Evolutionary conservation across 306 rosid genomes (phyloP).

Genomic region (Bauhinia variegata): DNA sequence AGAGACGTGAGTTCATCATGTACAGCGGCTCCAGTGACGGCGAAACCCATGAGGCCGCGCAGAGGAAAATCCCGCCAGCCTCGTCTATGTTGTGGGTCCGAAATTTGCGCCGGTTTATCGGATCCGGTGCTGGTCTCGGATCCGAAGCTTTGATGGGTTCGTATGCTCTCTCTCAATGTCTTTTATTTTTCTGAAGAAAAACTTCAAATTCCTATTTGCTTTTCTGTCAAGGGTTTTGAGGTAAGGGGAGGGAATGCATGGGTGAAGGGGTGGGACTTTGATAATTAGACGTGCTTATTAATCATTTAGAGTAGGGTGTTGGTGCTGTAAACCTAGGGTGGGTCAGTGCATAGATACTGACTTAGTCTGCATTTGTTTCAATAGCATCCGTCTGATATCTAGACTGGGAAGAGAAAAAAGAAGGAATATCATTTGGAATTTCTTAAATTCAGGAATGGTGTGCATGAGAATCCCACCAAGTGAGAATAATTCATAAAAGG

Average conservation of each 20-base stretch:
- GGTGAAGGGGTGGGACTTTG: neutral
- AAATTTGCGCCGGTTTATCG: constrained; percentile 88
- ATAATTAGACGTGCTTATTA: neutral
- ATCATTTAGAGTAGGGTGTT: neutral
- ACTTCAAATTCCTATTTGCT: neutral
- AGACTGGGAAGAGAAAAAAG: neutral
- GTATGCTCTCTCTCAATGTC: constrained; percentile 3
- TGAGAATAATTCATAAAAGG: neutral
- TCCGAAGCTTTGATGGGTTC: constrained; percentile 96
- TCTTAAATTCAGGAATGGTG: neutral
- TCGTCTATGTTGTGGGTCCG: constrained; percentile 96
- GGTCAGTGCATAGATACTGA: neutral
- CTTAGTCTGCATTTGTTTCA: neutral
- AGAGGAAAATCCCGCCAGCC: constrained; percentile 84
- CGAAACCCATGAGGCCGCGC: constrained; percentile 77
- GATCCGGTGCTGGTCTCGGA: constrained; percentile 91
- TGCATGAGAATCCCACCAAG: neutral
- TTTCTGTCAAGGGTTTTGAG: neutral
- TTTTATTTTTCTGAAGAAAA: neutral
- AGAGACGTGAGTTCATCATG: constrained; percentile 51
- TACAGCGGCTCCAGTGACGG: constrained; percentile 95
- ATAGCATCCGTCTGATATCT: neutral
- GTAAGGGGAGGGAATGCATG: neutral
- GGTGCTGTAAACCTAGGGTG: neutral
- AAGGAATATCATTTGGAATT: neutral